Percentiles rank a stretch among this genome's conserved stretches.
These are phyloP conservation scores for Zymoseptoria pseudotritici DNA, from an alignment of 2,329 filamentous ascomycete species.

Conservation along the genomic window DNA sequence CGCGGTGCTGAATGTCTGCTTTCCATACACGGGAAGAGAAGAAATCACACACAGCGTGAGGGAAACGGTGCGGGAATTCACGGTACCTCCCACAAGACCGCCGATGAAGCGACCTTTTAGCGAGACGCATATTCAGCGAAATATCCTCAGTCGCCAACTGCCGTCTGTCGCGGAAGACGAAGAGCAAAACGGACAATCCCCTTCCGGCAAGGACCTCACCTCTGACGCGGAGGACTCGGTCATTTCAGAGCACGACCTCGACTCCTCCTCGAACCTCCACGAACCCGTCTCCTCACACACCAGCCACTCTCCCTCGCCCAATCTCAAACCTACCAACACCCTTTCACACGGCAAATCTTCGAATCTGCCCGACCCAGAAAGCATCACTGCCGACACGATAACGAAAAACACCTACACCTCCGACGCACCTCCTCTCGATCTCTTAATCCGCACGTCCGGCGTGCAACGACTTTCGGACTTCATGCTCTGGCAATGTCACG, in stretches of 20 bases:
- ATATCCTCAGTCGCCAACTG: slow-evolving; percentile 55
- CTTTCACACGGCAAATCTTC: slow-evolving; percentile 4
- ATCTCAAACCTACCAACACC: slow-evolving; percentile 28
- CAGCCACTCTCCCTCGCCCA: slow-evolving; percentile 32
- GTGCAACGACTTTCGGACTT: slow-evolving; percentile 93
- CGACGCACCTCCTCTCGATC: slow-evolving; percentile 76
- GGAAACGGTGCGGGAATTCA: slow-evolving; percentile 80
- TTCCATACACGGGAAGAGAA: slow-evolving; percentile 91
- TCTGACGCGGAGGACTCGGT: slow-evolving; percentile 20
- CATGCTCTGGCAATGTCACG: slow-evolving; percentile 97
- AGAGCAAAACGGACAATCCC: slow-evolving; percentile 6
- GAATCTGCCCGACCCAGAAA: slow-evolving; percentile 65
- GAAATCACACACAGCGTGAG: slow-evolving; percentile 90
- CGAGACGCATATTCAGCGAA: slow-evolving; percentile 77
- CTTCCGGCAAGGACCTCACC: not conserved
- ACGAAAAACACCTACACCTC: slow-evolving; percentile 83
- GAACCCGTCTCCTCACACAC: slow-evolving; percentile 33
- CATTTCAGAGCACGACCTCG: slow-evolving; percentile 21
- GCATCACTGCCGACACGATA: slow-evolving; percentile 74
- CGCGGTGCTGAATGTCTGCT: slow-evolving; percentile 84
- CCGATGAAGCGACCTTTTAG: slow-evolving; percentile 63
- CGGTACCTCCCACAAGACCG: slow-evolving; percentile 48
- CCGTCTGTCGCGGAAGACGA: slow-evolving; percentile 33
- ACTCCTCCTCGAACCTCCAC: slow-evolving; percentile 25
- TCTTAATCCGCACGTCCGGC: slow-evolving; percentile 86